These are phyloP conservation scores for Coemansia sp. DNA, from an alignment of 192 early-diverging fungal species.

Conservation along the genomic window DNA sequence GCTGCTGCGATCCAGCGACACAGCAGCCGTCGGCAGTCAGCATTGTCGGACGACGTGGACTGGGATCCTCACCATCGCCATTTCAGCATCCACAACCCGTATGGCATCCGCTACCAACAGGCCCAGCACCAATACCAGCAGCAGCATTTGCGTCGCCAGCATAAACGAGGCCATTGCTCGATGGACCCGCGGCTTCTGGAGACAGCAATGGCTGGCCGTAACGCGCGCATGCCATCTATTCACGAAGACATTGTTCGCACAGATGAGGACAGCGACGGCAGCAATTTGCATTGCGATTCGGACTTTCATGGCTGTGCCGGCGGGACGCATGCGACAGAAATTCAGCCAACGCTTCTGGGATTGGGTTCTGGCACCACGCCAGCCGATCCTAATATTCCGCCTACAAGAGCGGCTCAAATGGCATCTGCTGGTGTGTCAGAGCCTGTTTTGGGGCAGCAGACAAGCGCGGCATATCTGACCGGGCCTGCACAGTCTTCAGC, in stretches of 20 bases:
- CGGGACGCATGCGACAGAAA: not conserved
- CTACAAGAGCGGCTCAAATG: too few relatives aligned
- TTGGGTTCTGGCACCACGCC: not conserved
- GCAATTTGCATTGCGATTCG: not conserved
- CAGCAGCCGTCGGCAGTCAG: not conserved
- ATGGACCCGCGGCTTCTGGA: constrained; percentile 6
- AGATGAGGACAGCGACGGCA: not conserved
- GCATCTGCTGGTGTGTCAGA: too few relatives aligned
- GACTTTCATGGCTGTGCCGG: not conserved
- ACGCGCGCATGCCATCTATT: constrained; percentile 8
- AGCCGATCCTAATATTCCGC: too few relatives aligned
- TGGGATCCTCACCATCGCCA: too few relatives aligned
- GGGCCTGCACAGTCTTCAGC: too few relatives aligned
- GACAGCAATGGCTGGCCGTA: not conserved
- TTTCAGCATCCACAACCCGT: too few relatives aligned
- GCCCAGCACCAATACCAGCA: not conserved
- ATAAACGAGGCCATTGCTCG: not conserved
- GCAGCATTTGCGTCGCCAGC: not conserved
- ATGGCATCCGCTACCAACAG: not conserved
- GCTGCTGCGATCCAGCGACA: constrained; percentile 2
- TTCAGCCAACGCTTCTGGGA: not conserved
- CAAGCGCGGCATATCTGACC: too few relatives aligned
- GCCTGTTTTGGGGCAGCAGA: too few relatives aligned
- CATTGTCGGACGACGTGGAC: not conserved
- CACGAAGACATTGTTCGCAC: constrained; percentile 5